Evolutionary conservation across 169 alveolate genomes (phyloP), one percentile per base, ranked within the genome.

Genomic region (Theileria luwenshuni): DNA sequence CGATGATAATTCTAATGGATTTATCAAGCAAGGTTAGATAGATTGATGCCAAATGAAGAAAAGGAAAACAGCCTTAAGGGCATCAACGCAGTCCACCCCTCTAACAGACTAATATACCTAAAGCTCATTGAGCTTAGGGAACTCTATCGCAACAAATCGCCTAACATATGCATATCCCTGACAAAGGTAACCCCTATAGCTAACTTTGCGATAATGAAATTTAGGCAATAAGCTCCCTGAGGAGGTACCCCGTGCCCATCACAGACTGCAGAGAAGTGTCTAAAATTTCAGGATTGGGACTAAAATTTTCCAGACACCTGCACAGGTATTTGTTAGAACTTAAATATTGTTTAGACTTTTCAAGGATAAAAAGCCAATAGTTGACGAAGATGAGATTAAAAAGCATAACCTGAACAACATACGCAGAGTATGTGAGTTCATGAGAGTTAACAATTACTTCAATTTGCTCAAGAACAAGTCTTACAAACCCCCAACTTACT

Each of bases 211-310:
- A 6, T 6, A 10, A 62, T 25, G 21, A 62, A 43, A 69, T 69
- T 51, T 76, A 83, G 83, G 84, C 74, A 45, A 64, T 80, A 42
- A 19, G 48, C 10, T 77, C 93, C 25, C 81, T 88, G 54, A 52
- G 49, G 48, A 63, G 76, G 51, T 84, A 88, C 56, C 93, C 93
- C 15, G 42, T 84, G 49, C 93, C 93, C 23, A 77, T 88, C 47
- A 51, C 61, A 27, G 65, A 52, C 67, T 21, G 79, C 30, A 71
- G 69, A 2, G 91, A 84, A 30, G 89, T 88, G 7, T 61, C 38
- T 59, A 80, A 41, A 51, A 42, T 88, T 45, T 76, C 85, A 27
- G 93, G 93, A 35, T 86, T 88, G 21, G 93, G 93, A 5, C 74
- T 43, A n/a, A 47, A 52, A 19, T 56, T 69, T 23, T 21, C 58